phyloP scores from a whole-genome alignment of 768 basidiomycete genomes.

The Suillus tomentosus region DNA sequence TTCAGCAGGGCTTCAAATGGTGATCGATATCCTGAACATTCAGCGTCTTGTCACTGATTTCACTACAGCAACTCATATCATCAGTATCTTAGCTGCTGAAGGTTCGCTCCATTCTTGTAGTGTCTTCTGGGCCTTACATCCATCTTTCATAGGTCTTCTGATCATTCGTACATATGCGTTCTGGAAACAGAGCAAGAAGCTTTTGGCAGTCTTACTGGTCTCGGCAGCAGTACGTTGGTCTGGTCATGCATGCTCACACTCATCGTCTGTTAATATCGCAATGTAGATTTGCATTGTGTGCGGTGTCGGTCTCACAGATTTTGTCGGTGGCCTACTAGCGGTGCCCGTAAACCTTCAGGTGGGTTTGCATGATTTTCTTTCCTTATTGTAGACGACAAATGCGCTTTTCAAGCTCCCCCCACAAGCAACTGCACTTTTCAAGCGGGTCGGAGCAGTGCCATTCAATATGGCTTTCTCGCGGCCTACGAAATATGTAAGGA shows the following conservation, averaged over 20 bases:
- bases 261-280: background rate
- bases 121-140: background rate
- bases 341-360: background rate
- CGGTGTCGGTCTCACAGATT: background rate
- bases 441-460: constrained; percentile 1
- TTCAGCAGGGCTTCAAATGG: constrained; percentile 1
- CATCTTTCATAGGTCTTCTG: constrained; percentile 1
- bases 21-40: background rate
- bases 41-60: background rate
- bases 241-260: background rate
- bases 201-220: constrained; percentile 1
- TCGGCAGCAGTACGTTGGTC: constrained; percentile 5
- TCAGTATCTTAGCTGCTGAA: constrained; percentile 8
- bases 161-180: constrained; percentile 7
- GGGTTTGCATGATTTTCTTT: background rate
- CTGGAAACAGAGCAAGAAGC: constrained; percentile 9
- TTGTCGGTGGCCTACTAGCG: background rate
- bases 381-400: background rate
- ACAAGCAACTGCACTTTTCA: constrained; percentile 7
- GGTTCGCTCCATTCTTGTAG: background rate
- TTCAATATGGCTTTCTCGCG: background rate
- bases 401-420: background rate
- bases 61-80: background rate
- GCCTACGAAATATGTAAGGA: background rate
- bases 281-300: background rate